Evolutionary conservation across 768 basidiomycete species (phyloP).

Genomic region (Chiua virens): DNA sequence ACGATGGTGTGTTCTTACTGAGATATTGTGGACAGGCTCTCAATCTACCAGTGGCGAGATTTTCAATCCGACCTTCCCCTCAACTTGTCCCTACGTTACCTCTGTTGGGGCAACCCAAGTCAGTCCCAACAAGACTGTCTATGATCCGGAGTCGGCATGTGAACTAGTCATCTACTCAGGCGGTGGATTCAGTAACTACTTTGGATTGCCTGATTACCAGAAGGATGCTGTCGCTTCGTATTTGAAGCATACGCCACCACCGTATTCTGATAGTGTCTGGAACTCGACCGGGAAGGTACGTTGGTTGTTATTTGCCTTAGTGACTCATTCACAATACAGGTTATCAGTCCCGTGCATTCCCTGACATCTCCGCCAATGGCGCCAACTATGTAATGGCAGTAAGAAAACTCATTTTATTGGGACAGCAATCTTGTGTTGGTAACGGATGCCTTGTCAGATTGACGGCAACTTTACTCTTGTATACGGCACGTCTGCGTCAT

Average conservation of each 20-base stretch:
- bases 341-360: conserved; percentile 52
- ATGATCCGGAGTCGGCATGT: conserved; percentile 47
- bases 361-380: conserved; percentile 59
- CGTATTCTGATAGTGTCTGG: conserved; percentile 41
- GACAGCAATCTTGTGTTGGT: conserved; percentile 13
- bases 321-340: too few species aligned
- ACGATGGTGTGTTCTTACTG: not conserved
- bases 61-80: conserved; percentile 56
- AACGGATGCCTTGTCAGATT: conserved; percentile 20
- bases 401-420: not conserved
- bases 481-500: conserved; percentile 56
- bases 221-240: conserved; percentile 43
- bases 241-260: conserved; percentile 41
- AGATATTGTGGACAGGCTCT: conserved; percentile 7
- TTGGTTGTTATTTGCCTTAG: too few species aligned
- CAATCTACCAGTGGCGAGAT: conserved; percentile 48
- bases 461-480: conserved; percentile 41
- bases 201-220: conserved; percentile 56
- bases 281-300: conserved; percentile 45
- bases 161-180: conserved; percentile 47
- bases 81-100: conserved; percentile 64
- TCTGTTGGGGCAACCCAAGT: conserved; percentile 64
- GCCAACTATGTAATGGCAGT: conserved; percentile 32
- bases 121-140: conserved; percentile 41
- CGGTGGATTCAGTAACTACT: conserved; percentile 57